Evolutionary conservation across 331 rosid species (phyloP), one percentile per base, ranked within the genome.

Genomic region (Arachis monticola): DNA sequence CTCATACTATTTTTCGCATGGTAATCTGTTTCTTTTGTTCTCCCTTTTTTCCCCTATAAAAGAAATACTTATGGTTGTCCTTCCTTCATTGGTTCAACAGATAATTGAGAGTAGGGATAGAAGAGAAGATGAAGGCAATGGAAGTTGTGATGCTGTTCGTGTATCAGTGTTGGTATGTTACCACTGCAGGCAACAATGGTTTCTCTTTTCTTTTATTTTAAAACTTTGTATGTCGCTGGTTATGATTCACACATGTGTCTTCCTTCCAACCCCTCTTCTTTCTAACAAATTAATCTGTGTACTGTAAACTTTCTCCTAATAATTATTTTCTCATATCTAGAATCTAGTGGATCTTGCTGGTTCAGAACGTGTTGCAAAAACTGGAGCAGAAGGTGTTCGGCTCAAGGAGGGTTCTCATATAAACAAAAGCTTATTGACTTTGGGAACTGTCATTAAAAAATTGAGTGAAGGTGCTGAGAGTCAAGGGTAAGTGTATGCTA

Each of bases 281-380:
- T 41, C 59, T 50, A 22, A 7, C 10, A 58, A 63, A 14, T 73
- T 51, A 80, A 65, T 60, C 17, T 63, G 22, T 12, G 40, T 35
- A 35, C 60, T 50, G 10, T 38, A 77, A 58, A 8, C 17, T 70
- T 81, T 77, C 68, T 10, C 41, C 1, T 22, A 53, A 13, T 45
- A 6, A 22, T 73, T 30, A 13, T 81, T 44, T 55, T 83, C 74
- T 73, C 69, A 60, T 53, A 63, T 86, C 45, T 70, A 94, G 99
- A 94, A 94, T 82, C 87, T 94, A 74, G 99, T 94, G 76, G 99
- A 94, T 81, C 97, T 94, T 84, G 99, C 99, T 78, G 99, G 99
- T 86, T 94, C 99, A 61, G 99, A 94, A 77, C 97, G 99, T 69
- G 99, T 96, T 73, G 97, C 97, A 76, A 94, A 94, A 87, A 92